Evolutionary conservation across 1,284 basidiomycete species (phyloP).

Genomic region (Ganoderma lucidum): DNA sequence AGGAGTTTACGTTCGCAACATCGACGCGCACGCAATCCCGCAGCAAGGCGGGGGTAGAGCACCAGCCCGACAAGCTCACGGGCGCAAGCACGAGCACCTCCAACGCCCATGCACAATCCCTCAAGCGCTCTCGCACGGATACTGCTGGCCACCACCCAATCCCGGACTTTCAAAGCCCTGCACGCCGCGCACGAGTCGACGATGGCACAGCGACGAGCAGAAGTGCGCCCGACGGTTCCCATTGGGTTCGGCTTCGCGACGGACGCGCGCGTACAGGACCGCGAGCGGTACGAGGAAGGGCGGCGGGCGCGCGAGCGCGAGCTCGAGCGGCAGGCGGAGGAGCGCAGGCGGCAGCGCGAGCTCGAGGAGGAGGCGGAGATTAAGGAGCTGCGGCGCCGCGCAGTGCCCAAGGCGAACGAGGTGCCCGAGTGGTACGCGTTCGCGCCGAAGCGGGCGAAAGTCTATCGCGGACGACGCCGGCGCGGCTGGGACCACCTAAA

Average conservation of each 20-base stretch:
- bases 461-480: slow-evolving; percentile 18
- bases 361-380: slow-evolving; percentile 65
- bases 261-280: slow-evolving; percentile 61
- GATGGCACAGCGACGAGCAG: slow-evolving; percentile 52
- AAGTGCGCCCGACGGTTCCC: slow-evolving; percentile 56
- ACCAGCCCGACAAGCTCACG: slow-evolving; percentile 32
- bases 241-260: slow-evolving; percentile 57
- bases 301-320: slow-evolving; percentile 64
- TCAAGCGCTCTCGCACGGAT: slow-evolving; percentile 24
- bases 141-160: slow-evolving; percentile 40
- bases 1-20: slow-evolving; percentile 58
- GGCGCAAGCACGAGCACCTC: slow-evolving; percentile 5
- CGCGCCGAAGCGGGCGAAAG: slow-evolving; percentile 54
- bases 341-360: slow-evolving; percentile 51
- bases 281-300: slow-evolving; percentile 67
- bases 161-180: slow-evolving; percentile 62
- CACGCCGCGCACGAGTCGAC: slow-evolving; percentile 58
- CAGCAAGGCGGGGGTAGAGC: slow-evolving; percentile 31
- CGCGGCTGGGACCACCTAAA: background rate
- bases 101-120: slow-evolving; percentile 3
- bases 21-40: slow-evolving; percentile 53
- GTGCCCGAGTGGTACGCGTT: slow-evolving; percentile 79
- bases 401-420: slow-evolving; percentile 73
- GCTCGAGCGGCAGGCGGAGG: slow-evolving; percentile 51
- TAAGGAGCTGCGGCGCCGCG: slow-evolving; percentile 62